These are phyloP conservation scores for Leishmania gerbilli DNA, from an alignment of 208 protist genomes.

Conservation along the genomic window DNA sequence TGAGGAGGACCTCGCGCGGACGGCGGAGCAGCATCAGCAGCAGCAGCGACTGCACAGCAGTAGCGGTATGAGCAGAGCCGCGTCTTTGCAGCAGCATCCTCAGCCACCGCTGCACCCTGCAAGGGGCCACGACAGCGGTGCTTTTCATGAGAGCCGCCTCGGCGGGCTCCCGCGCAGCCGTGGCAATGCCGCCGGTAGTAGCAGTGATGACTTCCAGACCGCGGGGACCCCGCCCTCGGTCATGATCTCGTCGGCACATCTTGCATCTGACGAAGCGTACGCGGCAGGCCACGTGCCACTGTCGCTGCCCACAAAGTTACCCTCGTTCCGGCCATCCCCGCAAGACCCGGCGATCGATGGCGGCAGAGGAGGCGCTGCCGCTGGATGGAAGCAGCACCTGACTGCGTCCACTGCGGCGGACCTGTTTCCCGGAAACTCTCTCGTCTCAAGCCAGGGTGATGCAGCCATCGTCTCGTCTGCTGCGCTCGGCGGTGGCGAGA, in stretches of 20 bases:
- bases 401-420: not conserved
- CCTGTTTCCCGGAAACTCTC: not conserved
- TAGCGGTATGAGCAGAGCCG: not conserved
- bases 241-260: slow-evolving; percentile 5
- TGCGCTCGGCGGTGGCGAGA: not conserved
- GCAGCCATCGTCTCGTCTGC: not conserved
- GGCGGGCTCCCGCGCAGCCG: not conserved
- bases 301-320: slow-evolving; percentile 27
- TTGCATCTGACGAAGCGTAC: slow-evolving; percentile 2
- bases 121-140: not conserved
- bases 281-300: not conserved
- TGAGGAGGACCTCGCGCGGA: slow-evolving; percentile 16
- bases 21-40: slow-evolving; percentile 11
- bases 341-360: not conserved
- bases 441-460: not conserved
- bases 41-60: not conserved
- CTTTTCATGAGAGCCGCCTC: not conserved
- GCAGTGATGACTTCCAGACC: not conserved
- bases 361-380: not conserved
- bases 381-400: not conserved
- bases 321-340: slow-evolving; percentile 13
- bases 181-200: not conserved
- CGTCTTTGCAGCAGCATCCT: not conserved
- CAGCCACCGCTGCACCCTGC: not conserved
- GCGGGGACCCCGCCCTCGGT: not conserved